A percentile compares a stretch with the other conserved stretches of the same genome.
These are phyloP conservation scores for Metschnikowia kunwiensis DNA, from an alignment of 805 yeast genomes.

Conservation along the genomic window DNA sequence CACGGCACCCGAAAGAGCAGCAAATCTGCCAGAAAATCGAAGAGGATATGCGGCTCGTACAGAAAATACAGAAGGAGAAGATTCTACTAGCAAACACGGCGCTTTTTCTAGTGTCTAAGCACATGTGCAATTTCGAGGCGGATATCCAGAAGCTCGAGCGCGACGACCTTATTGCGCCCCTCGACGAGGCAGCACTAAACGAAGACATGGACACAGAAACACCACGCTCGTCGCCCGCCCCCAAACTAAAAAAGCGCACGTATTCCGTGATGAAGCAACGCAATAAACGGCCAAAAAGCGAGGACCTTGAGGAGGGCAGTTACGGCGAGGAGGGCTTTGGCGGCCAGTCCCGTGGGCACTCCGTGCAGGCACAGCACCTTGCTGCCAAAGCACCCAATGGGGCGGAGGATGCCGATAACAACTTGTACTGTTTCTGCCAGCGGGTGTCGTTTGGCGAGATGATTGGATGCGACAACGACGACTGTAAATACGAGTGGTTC, in stretches of 20 bases:
- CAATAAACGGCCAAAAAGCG: conserved; percentile 16
- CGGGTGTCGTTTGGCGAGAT: conserved; percentile 92
- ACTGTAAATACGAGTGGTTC: conserved; percentile 91
- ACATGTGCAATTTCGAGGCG: conserved; percentile 65
- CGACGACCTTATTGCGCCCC: conserved; percentile 73
- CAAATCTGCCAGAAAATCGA: conserved; percentile 61
- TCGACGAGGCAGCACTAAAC: conserved; percentile 25
- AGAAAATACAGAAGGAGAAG: conserved; percentile 71
- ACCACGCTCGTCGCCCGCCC: conserved; percentile 19
- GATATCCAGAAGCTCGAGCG: conserved; percentile 73
- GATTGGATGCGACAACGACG: conserved; percentile 93
- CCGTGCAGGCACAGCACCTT: conserved; percentile 2
- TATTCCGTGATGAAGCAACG: conserved; percentile 15
- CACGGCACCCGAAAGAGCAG: conserved; percentile 78
- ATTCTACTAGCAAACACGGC: conserved; percentile 80
- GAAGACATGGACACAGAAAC: conserved; percentile 12
- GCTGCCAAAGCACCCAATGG: conserved; percentile 20
- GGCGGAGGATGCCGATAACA: conserved; percentile 40
- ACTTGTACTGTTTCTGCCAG: conserved; percentile 81
- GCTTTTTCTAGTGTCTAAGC: conserved; percentile 70
- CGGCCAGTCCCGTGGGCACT: conserved; percentile 6
- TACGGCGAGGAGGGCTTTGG: conserved; percentile 18
- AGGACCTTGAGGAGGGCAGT: conserved; percentile 17
- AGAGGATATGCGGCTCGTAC: conserved; percentile 60
- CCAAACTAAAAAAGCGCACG: conserved; percentile 16